A percentile compares a stretch with the other conserved stretches of the same genome.
phyloP scores from a whole-genome alignment of 768 basidiomycete genomes.

The Auriculariales sp. region DNA sequence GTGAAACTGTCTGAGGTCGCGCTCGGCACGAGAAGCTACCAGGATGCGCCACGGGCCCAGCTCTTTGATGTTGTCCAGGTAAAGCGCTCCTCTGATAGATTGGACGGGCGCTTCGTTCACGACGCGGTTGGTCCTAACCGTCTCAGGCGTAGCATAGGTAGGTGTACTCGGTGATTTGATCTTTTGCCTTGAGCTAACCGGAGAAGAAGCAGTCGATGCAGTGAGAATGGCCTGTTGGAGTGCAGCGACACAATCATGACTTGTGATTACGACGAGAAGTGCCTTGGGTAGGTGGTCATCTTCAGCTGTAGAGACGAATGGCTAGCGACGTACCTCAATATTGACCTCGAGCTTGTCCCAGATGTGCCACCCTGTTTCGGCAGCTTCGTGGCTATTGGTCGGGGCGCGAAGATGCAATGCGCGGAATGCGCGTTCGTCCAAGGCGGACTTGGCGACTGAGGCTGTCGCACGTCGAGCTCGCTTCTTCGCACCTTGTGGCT shows the following conservation, averaged over 20 bases:
- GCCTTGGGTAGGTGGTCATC: conserved; percentile 1
- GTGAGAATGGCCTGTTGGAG: conserved; percentile 8
- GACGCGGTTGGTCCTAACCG: background rate
- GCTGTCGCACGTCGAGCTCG: conserved; percentile 1
- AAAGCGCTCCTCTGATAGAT: conserved; percentile 44
- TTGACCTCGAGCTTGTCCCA: conserved; percentile 13
- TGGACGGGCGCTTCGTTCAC: conserved; percentile 32
- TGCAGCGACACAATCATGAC: background rate
- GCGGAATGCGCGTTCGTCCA: conserved; percentile 18
- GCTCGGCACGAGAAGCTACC: conserved; percentile 35
- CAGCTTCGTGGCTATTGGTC: conserved; percentile 10
- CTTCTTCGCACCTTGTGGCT: conserved; percentile 14
- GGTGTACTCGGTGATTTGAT: conserved; percentile 5
- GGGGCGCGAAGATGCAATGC: conserved; percentile 18
- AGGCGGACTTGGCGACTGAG: background rate
- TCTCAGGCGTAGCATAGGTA: conserved; percentile 1
- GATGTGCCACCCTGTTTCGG: conserved; percentile 8
- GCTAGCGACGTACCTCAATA: conserved; percentile 15
- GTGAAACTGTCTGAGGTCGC: conserved; percentile 32
- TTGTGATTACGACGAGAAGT: conserved; percentile 1
- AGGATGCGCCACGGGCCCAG: conserved; percentile 54
- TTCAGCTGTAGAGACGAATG: background rate
- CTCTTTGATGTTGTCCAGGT: conserved; percentile 41
- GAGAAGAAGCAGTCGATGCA: conserved; percentile 7
- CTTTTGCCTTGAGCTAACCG: background rate